phyloP scores from a whole-genome alignment of 176 grass and related monocot genomes.

The Alopecurus myosuroides region DNA sequence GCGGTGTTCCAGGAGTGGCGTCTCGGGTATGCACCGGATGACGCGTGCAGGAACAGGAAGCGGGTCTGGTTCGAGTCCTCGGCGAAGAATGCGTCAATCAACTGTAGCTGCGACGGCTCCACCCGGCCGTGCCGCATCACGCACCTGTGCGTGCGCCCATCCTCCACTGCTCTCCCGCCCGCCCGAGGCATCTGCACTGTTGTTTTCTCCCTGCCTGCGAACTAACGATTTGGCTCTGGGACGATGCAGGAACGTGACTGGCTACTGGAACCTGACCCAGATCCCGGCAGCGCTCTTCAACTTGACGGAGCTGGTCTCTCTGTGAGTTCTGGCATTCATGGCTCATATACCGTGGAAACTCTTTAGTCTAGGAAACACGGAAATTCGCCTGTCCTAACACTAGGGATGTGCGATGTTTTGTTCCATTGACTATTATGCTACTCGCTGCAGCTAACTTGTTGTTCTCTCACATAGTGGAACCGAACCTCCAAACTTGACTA shows the following conservation, averaged over 20 bases:
- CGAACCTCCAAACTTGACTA: not conserved
- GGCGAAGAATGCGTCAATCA: not conserved
- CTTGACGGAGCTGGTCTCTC: slow-evolving; percentile 31
- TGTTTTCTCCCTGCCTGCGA: not conserved
- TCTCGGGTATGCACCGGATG: not conserved
- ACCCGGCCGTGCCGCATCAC: slow-evolving; percentile 1
- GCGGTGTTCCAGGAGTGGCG: slow-evolving; percentile 11
- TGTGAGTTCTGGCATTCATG: slow-evolving; percentile 32
- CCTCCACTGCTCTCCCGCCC: not conserved
- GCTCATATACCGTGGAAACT: not conserved
- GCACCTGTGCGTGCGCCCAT: slow-evolving; percentile 21
- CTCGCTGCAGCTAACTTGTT: not conserved
- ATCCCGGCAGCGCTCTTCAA: slow-evolving; percentile 36
- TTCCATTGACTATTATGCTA: not conserved
- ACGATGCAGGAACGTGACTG: slow-evolving; percentile 44
- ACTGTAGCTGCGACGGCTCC: not conserved
- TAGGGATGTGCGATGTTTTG: not conserved
- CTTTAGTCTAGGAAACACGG: not conserved
- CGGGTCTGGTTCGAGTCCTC: not conserved
- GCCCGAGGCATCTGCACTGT: not conserved
- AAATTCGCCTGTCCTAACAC: not conserved
- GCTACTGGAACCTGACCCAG: slow-evolving; percentile 10
- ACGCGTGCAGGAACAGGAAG: not conserved
- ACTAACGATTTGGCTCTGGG: not conserved
- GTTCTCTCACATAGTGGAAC: not conserved